phyloP scores from a whole-genome alignment of 116 monocot species.

The Zostera marina region DNA sequence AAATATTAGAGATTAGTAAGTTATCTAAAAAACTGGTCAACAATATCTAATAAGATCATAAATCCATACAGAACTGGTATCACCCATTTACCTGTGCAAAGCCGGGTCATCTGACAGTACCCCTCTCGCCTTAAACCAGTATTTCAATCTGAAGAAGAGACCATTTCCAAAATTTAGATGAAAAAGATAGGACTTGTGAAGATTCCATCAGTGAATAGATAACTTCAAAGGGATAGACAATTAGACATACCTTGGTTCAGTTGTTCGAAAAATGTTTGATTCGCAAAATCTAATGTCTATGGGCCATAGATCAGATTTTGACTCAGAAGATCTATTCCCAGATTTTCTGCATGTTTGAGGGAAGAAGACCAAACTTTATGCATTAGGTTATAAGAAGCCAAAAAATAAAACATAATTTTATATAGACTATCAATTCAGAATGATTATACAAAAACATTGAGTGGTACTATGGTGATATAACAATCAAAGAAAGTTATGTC shows the following conservation, averaged over 20 bases:
- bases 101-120: conserved; percentile 36
- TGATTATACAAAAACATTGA: no score
- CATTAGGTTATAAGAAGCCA: no score
- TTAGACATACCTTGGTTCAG: conserved; percentile 45
- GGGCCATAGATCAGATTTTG: conserved; percentile 70
- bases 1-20: background rate
- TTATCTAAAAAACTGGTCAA: background rate
- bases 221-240: background rate
- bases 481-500: no score
- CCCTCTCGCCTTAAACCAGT: conserved; percentile 39
- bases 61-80: background rate
- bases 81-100: conserved; percentile 33
- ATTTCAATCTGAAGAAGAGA: conserved; percentile 10
- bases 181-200: background rate
- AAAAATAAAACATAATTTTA: no score
- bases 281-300: conserved; percentile 78
- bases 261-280: conserved; percentile 25
- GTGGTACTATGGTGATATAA: no score
- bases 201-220: background rate
- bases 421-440: no score
- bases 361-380: background rate
- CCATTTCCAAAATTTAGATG: background rate
- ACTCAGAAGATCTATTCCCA: conserved; percentile 43
- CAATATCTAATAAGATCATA: no score
- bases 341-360: conserved; percentile 28